Base-by-base conservation (phyloP, 371 early-diverging fungal species). In the Circinella umbellata region DNA sequence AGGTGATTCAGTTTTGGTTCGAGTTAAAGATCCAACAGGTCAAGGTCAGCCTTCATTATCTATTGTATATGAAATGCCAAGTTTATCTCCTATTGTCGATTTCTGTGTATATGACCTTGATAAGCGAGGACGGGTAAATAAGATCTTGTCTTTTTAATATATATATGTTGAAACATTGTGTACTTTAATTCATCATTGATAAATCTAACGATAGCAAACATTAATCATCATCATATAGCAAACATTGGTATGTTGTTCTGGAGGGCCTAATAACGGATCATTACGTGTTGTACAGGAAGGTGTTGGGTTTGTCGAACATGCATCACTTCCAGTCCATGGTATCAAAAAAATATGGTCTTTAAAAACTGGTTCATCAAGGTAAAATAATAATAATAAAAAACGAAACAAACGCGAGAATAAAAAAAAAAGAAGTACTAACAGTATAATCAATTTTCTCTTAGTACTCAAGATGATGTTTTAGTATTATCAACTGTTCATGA, bases 231-330 rank as follows among this genome's bases (percentile, higher is more conserved):
- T 5, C 17, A 14, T 55, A 11, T 79, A 91, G 86, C 88, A 90
- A 46, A 91, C 93, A 55, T 83, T 97, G 57, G 91, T 97, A 1
- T 90, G 96, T n/a, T 96, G 96, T 72, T 92, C 94, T 7, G 97
- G 97, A 1, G 85, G 79, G 4, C 86, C 84, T 63, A 87, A 89
- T 64, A 88, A 91, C 70, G 94, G 95, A 8, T 84, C 90, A 1
- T 76, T 98, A 59, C 85, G 96, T 36, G 81, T 96, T 7, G 88
- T 98, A 37, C 87, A 94, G 55, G 94, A 93, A 76, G 98, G 98
- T 10, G 86, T 96, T 47, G 97, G 95, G 13, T 89, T 98, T 53
- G 79, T 85, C n/a, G 87, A 88, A 46, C 74, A 88, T 20, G 88
- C 85, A 3, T 70, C 73, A 1, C 46, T 93, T 42, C 84, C 86